Base-by-base conservation (phyloP, 139 green algal species). In the Diplosphaera chodatii region DNA sequence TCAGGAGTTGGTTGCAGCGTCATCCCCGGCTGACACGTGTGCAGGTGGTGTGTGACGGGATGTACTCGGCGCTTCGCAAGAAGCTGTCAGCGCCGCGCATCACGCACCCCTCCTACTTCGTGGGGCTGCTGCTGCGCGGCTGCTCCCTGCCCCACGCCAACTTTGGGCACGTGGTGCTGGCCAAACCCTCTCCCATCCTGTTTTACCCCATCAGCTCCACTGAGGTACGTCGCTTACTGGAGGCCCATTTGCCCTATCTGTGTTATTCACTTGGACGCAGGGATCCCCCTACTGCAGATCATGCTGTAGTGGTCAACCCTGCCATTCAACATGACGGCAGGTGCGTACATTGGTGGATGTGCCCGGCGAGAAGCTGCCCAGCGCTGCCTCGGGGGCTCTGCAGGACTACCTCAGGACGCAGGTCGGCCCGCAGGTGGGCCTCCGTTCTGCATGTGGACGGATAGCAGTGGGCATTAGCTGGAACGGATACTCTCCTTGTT, bases 121-220 rank as follows among this genome's bases (percentile, higher is more conserved):
- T 99, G 63, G 95, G 89, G 22, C 81, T 99, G 30, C 82, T 97
- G 40, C 80, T 99, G 33, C 71, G 83, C 5, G 74, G 81, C 16
- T 77, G 72, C 64, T 68, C 75, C 29, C 84, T 99, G 78, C 94
- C 94, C 1, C 78, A 91, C 77, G 70, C 87, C 48, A 91, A 92
- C 79, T 91, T 97, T 77, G 95, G 95, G 4, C 95, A 99, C 73
- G 95, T 99, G 10, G 78, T 99, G 29, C 85, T 99, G 3, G 92
- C 82, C n/a, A 84, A 94, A 32, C 95, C 95, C 40, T 96, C 91
- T 0, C 95, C 95, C 32, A 87, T 99, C 67, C 90, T 99, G 22
- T 97, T 99, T 82, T 99, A 99, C 88, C 95, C 93, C n/a, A 98
- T 98, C 79, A 90, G 78, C 63, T 81, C 75, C 32, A 89, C 70